phyloP scores from a whole-genome alignment of 164 flowering plant genomes.

The Macadamia integrifolia region DNA sequence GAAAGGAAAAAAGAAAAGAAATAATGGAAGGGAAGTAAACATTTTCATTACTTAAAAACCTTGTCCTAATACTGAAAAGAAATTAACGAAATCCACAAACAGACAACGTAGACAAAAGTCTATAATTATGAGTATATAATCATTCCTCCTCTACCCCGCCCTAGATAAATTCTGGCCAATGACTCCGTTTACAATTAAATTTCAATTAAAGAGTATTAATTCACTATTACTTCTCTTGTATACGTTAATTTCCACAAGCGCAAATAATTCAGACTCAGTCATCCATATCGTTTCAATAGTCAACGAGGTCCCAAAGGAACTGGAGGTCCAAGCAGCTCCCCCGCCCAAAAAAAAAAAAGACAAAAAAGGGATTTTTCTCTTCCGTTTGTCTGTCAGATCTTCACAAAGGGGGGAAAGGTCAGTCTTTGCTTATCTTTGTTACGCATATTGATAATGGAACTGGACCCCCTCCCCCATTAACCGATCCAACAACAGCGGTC shows the following conservation, averaged over 20 bases:
- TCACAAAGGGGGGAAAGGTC: background rate
- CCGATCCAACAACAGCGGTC: background rate
- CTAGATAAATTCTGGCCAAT: too few species aligned
- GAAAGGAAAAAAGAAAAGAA: background rate
- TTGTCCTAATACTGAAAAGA: background rate
- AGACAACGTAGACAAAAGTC: background rate
- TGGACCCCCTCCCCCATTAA: background rate
- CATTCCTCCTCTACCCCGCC: background rate
- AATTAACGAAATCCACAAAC: background rate
- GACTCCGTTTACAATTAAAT: too few species aligned
- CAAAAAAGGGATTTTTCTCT: too few species aligned
- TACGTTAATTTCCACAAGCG: too few species aligned
- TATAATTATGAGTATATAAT: background rate
- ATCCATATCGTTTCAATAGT: too few species aligned
- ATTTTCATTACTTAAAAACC: background rate
- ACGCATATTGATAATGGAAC: background rate
- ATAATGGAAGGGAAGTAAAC: background rate
- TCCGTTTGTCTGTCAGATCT: too few species aligned
- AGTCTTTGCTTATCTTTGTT: background rate
- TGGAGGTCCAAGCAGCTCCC: too few species aligned
- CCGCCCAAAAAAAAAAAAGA: too few species aligned
- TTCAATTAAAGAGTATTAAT: too few species aligned
- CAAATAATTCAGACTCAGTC: too few species aligned
- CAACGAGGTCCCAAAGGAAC: too few species aligned
- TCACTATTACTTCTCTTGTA: too few species aligned